phyloP scores from a whole-genome alignment of 2,329 filamentous ascomycete genomes.

The Hymenoscyphus fructigenus region DNA sequence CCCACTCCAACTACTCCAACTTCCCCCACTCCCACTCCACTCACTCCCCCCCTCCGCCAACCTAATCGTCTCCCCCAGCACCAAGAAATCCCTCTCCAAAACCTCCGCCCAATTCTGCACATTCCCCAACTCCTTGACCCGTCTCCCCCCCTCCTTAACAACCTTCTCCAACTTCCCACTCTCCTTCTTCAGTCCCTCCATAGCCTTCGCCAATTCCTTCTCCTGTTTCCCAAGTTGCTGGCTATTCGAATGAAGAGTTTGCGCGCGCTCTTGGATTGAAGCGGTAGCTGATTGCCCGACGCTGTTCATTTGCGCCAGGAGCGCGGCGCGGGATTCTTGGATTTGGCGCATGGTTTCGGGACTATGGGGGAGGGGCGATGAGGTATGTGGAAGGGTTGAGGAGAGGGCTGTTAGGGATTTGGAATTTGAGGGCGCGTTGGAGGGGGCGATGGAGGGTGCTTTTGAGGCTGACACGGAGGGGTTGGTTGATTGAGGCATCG shows the following conservation, averaged over 20 bases:
- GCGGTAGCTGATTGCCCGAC: conserved; percentile 70
- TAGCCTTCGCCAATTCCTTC: conserved; percentile 60
- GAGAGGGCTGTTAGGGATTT: conserved; percentile 1
- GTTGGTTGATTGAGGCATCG: conserved; percentile 1
- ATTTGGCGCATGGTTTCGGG: conserved; percentile 40
- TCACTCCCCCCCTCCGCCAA: conserved; percentile 45
- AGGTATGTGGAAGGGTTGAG: conserved; percentile 13
- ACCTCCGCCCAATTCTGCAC: conserved; percentile 88
- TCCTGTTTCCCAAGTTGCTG: conserved; percentile 66
- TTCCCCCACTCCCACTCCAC: conserved; percentile 31
- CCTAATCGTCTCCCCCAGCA: conserved; percentile 63
- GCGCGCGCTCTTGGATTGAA: conserved; percentile 66
- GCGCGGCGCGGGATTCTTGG: conserved; percentile 55
- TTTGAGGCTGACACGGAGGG: conserved; percentile 10
- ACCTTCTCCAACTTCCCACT: conserved; percentile 64
- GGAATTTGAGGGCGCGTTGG: conserved; percentile 8
- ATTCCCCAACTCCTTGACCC: conserved; percentile 75
- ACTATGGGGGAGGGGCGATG: conserved; percentile 20
- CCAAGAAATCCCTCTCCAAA: conserved; percentile 65
- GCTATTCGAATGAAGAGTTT: conserved; percentile 68
- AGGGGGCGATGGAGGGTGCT: conserved; percentile 8
- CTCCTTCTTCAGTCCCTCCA: conserved; percentile 59
- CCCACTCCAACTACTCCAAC: conserved; percentile 25
- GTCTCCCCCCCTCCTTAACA: conserved; percentile 59
- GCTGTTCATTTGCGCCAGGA: conserved; percentile 51